A percentile compares a stretch with the other conserved stretches of the same genome.
These are phyloP conservation scores for Huiozyma naganishii DNA, from an alignment of 805 yeast species.

Conservation along the genomic window DNA sequence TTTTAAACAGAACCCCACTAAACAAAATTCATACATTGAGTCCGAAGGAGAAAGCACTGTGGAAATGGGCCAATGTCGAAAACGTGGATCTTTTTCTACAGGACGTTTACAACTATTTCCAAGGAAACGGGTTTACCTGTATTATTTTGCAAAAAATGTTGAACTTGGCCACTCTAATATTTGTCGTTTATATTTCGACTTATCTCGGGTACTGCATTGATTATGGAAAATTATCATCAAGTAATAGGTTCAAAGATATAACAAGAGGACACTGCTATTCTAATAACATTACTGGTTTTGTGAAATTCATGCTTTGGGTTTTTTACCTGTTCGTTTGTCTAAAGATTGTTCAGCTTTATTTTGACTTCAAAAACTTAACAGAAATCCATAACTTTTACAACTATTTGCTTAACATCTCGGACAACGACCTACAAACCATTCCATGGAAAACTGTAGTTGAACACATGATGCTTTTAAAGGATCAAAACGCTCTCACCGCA, in stretches of 20 bases:
- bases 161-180: constrained; percentile 64
- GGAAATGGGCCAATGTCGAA: constrained; percentile 95
- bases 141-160: constrained; percentile 56
- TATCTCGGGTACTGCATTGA: constrained; percentile 78
- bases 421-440: constrained; percentile 81
- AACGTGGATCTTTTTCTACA: constrained; percentile 79
- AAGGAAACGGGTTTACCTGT: constrained; percentile 76
- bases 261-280: constrained; percentile 30
- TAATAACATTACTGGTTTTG: constrained; percentile 35
- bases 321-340: constrained; percentile 44
- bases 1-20: constrained; percentile 19
- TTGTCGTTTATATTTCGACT: constrained; percentile 69
- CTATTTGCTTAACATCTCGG: constrained; percentile 58
- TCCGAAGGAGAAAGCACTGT: constrained; percentile 68
- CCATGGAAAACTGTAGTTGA: constrained; percentile 85
- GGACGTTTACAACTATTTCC: constrained; percentile 74
- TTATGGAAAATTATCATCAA: constrained; percentile 34
- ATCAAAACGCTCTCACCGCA: constrained; percentile 57
- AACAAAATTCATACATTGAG: constrained; percentile 35
- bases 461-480: constrained; percentile 60
- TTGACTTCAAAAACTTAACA: constrained; percentile 53
- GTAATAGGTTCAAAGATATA: constrained; percentile 28
- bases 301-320: constrained; percentile 53
- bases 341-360: constrained; percentile 43
- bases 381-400: constrained; percentile 73